Percentiles rank a stretch among this genome's conserved stretches.
Evolutionary conservation across 2,329 filamentous ascomycete genomes (phyloP).

Genomic region (Beauveria sp.): DNA sequence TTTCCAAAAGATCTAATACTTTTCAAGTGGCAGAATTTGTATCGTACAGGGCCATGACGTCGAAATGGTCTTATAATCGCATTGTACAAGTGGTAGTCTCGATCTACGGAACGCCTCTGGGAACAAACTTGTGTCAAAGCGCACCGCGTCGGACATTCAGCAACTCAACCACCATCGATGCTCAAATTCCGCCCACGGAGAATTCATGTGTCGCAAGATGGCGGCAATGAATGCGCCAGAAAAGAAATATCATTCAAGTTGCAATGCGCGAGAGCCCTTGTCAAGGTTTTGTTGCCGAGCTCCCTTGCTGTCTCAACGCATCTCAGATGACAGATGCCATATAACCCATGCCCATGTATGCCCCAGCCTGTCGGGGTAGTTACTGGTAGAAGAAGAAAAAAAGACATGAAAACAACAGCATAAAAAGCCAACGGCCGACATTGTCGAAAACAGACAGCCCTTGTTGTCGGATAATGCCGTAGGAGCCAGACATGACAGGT

Average conservation of each 20-base stretch:
- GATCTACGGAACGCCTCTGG: neutral
- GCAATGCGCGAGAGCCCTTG: neutral
- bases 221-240: neutral
- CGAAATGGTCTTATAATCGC: neutral
- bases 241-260: neutral
- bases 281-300: neutral
- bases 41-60: neutral
- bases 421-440: too few relatives aligned
- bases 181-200: neutral
- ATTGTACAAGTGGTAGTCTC: neutral
- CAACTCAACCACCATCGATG: too few relatives aligned
- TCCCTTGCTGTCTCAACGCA: neutral
- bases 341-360: too few relatives aligned
- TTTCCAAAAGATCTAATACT: neutral
- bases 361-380: too few relatives aligned
- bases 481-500: too few relatives aligned
- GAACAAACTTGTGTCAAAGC: slow-evolving; percentile 1
- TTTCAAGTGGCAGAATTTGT: neutral
- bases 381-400: neutral
- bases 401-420: neutral
- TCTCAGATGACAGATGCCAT: neutral
- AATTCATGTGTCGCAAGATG: neutral
- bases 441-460: too few relatives aligned
- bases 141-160: neutral
- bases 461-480: too few relatives aligned